Evolutionary conservation across 305 asterid genomes (phyloP).

Genomic region (Petunia hybrid): DNA sequence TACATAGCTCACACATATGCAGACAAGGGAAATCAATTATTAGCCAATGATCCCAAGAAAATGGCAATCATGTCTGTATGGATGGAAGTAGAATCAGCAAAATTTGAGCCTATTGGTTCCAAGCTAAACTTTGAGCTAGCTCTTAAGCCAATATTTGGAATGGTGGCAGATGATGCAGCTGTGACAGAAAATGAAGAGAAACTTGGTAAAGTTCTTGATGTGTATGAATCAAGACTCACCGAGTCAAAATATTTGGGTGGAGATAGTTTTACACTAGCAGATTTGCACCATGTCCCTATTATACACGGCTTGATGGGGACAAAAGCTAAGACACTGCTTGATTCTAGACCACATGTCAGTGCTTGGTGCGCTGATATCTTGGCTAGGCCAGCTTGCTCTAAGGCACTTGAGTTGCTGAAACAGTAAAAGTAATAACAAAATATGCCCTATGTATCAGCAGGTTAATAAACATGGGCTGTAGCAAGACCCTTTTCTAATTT

Average conservation of each 20-base stretch:
- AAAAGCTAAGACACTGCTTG: slow-evolving; percentile 43
- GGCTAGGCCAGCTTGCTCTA: slow-evolving; percentile 73
- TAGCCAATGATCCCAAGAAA: slow-evolving; percentile 41
- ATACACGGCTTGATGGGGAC: slow-evolving; percentile 42
- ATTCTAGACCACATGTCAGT: slow-evolving; percentile 49
- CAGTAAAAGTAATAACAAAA: not conserved
- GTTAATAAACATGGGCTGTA: not conserved
- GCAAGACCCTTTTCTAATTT: not conserved
- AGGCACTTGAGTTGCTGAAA: slow-evolving; percentile 44
- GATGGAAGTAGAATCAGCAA: slow-evolving; percentile 46
- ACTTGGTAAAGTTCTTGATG: slow-evolving; percentile 49
- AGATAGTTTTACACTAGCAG: slow-evolving; percentile 51
- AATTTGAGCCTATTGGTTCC: slow-evolving; percentile 35
- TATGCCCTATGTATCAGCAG: not conserved
- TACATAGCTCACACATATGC: slow-evolving; percentile 53
- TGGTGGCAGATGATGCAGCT: slow-evolving; percentile 39
- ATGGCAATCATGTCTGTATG: slow-evolving; percentile 40
- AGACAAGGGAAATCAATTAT: slow-evolving; percentile 44
- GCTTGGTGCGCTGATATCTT: slow-evolving; percentile 45
- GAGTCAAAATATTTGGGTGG: slow-evolving; percentile 54
- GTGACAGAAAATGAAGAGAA: slow-evolving; percentile 46
- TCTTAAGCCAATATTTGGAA: slow-evolving; percentile 39
- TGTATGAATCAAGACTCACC: slow-evolving; percentile 51
- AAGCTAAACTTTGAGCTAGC: slow-evolving; percentile 38
- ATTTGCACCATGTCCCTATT: slow-evolving; percentile 50